phyloP scores from a whole-genome alignment of 1,139 yeast species.

The Yamadazyma diddensiae region DNA sequence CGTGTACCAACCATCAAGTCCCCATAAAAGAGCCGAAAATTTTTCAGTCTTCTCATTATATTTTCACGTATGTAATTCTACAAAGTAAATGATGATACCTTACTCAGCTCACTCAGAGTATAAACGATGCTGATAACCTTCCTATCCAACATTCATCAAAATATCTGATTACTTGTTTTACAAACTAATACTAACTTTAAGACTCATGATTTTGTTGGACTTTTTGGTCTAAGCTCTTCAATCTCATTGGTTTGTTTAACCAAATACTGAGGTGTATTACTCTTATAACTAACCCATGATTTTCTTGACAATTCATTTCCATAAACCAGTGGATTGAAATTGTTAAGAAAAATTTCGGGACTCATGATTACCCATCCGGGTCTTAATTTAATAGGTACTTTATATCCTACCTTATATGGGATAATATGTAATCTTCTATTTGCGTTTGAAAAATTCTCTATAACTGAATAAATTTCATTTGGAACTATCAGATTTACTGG shows the following conservation, averaged over 20 bases:
- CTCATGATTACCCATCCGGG: constrained; percentile 91
- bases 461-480: constrained; percentile 69
- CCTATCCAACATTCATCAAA: constrained; percentile 49
- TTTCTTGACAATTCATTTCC: constrained; percentile 31
- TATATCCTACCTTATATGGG: constrained; percentile 63
- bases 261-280: constrained; percentile 33
- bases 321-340: constrained; percentile 47
- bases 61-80: neutral
- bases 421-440: constrained; percentile 80
- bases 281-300: constrained; percentile 31
- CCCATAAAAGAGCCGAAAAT: too few relatives aligned
- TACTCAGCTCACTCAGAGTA: constrained; percentile 58
- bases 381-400: constrained; percentile 65
- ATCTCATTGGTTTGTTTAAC: constrained; percentile 71
- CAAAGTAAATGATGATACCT: constrained; percentile 42
- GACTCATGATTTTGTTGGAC: constrained; percentile 41
- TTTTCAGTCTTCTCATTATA: constrained; percentile 1
- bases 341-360: constrained; percentile 76
- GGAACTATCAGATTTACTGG: constrained; percentile 51
- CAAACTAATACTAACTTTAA: constrained; percentile 1
- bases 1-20: too few relatives aligned
- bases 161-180: constrained; percentile 17
- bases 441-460: constrained; percentile 88
- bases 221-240: constrained; percentile 78
- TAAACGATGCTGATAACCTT: constrained; percentile 47